phyloP scores from a whole-genome alignment of 495 filamentous ascomycete species.

The Penicillium daleae region DNA sequence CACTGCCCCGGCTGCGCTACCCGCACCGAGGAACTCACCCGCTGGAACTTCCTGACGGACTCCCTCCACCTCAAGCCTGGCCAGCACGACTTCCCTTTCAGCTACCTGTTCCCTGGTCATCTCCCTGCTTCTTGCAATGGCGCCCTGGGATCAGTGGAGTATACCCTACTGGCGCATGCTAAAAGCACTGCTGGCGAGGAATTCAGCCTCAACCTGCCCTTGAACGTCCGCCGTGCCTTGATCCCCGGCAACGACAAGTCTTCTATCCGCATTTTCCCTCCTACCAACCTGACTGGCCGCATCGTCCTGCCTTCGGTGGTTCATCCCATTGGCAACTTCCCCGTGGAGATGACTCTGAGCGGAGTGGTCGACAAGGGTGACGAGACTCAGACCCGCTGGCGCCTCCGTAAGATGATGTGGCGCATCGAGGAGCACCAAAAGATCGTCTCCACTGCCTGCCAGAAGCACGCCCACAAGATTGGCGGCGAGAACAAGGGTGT shows the following conservation, averaged over 20 bases:
- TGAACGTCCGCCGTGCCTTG: conserved; percentile 78
- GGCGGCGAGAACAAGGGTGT: conserved; percentile 75
- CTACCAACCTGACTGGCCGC: conserved; percentile 85
- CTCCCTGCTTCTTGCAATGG: conserved; percentile 82
- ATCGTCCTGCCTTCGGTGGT: conserved; percentile 80
- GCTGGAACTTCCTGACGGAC: conserved; percentile 77
- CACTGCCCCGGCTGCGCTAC: conserved; percentile 78
- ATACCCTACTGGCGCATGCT: conserved; percentile 77
- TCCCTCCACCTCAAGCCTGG: conserved; percentile 65
- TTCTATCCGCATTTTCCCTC: conserved; percentile 91
- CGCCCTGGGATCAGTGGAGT: conserved; percentile 71
- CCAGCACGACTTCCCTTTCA: conserved; percentile 86
- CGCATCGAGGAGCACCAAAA: conserved; percentile 84
- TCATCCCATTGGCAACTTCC: conserved; percentile 85
- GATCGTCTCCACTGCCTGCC: conserved; percentile 80
- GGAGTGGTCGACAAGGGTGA: conserved; percentile 71
- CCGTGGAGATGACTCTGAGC: conserved; percentile 74
- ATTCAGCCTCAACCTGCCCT: conserved; percentile 63
- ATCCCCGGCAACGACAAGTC: conserved; percentile 71
- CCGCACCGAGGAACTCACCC: conserved; percentile 70
- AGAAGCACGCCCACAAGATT: conserved; percentile 73
- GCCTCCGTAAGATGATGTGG: conserved; percentile 88
- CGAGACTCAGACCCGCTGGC: conserved; percentile 75
- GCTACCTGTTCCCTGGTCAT: conserved; percentile 82
- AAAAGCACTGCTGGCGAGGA: conserved; percentile 60